Conservation (phyloP, 768 basidiomycete genomes). For the Pleurotus eryngii region DNA sequence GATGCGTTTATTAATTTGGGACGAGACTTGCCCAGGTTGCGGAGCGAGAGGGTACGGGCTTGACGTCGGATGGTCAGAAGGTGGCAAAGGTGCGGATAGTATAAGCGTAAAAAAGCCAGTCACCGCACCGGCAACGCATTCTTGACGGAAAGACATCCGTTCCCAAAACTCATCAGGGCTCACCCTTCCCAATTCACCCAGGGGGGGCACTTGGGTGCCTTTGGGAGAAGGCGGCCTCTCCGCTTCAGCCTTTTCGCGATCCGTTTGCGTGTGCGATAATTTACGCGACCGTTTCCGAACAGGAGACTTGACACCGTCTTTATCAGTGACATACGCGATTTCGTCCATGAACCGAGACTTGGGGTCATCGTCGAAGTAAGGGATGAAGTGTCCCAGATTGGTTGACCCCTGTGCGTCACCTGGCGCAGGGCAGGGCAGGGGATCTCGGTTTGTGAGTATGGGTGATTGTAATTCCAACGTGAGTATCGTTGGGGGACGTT, state of each 20-base stretch:
- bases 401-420: conserved; percentile 21
- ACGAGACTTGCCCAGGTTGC: conserved; percentile 59
- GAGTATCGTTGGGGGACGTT: conserved; percentile 11
- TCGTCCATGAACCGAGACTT: conserved; percentile 93
- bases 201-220: conserved; percentile 14
- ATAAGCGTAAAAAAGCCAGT: conserved; percentile 90
- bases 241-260: conserved; percentile 15
- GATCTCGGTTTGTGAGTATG: conserved; percentile 58
- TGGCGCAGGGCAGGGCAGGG: conserved; percentile 38
- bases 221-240: conserved; percentile 14
- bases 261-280: conserved; percentile 22
- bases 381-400: conserved; percentile 73
- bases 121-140: conserved; percentile 85
- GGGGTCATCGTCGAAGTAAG: conserved; percentile 95
- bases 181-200: conserved; percentile 59
- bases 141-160: conserved; percentile 93
- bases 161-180: conserved; percentile 90
- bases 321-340: conserved; percentile 70
- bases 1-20: conserved; percentile 67
- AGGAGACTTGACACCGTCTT: conserved; percentile 56
- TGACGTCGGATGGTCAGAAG: conserved; percentile 4
- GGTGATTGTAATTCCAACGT: conserved; percentile 78
- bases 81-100: conserved; percentile 29
- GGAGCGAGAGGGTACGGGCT: conserved; percentile 41
- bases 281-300: conserved; percentile 54